phyloP scores from a whole-genome alignment of 176 grass and related monocot genomes.

The Hordeum marinum region DNA sequence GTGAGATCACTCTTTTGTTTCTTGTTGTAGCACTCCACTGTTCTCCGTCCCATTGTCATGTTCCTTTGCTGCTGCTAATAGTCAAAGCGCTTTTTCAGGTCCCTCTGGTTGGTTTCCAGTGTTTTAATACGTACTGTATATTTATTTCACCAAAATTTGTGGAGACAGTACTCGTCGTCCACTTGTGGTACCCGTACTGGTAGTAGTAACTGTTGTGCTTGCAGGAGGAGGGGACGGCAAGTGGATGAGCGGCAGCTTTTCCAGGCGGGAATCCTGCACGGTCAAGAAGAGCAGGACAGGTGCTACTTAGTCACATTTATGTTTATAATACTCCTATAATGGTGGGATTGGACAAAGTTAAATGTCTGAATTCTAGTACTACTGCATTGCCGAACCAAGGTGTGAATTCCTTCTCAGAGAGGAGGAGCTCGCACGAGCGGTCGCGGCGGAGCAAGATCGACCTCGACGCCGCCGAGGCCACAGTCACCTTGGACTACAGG shows the following conservation, averaged over 20 bases:
- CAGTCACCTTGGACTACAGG: constrained; percentile 83
- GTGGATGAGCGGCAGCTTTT: constrained; percentile 61
- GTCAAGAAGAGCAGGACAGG: constrained; percentile 72
- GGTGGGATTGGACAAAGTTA: too few species aligned
- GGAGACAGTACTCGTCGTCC: too few species aligned
- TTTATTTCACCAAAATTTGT: too few species aligned
- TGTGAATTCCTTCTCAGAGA: not conserved
- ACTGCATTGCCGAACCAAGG: too few species aligned
- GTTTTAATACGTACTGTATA: too few species aligned
- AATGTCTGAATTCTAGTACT: too few species aligned
- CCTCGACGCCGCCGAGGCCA: constrained; percentile 87
- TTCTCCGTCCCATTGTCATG: constrained; percentile 17
- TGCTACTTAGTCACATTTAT: too few species aligned
- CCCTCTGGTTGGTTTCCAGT: too few species aligned
- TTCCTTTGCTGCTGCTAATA: constrained; percentile 26
- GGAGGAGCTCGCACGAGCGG: constrained; percentile 50
- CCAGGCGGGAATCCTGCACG: constrained; percentile 62
- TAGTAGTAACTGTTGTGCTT: too few species aligned
- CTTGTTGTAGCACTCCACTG: not conserved
- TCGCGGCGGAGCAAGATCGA: constrained; percentile 86
- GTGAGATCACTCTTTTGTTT: constrained; percentile 43
- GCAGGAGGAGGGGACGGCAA: constrained; percentile 54
- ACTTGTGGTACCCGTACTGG: too few species aligned
- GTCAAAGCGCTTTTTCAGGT: constrained; percentile 19
- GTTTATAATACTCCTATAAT: too few species aligned